phyloP scores from a whole-genome alignment of 768 basidiomycete species.

The Pleurotus pulmonarius region DNA sequence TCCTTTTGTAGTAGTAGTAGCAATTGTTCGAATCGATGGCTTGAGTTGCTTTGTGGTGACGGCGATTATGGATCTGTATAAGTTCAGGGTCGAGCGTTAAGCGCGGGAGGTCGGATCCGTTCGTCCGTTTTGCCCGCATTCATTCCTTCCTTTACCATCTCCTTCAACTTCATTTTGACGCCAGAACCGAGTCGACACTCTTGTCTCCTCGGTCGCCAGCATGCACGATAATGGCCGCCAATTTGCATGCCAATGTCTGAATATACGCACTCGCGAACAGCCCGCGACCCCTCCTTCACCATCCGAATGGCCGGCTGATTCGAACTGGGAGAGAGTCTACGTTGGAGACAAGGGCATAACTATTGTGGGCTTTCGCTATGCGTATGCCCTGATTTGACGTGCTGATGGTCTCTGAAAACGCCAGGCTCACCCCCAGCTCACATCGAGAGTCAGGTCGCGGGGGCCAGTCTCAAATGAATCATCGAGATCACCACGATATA shows the following conservation, averaged over 20 bases:
- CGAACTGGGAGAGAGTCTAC: slow-evolving; percentile 50
- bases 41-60: slow-evolving; percentile 1
- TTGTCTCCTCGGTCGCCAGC: slow-evolving; percentile 11
- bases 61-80: not conserved
- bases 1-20: no score
- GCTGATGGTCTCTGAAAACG: slow-evolving; percentile 13
- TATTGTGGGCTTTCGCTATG: slow-evolving; percentile 48
- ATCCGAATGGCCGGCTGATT: slow-evolving; percentile 28
- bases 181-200: not conserved
- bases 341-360: slow-evolving; percentile 65
- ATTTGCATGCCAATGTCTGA: slow-evolving; percentile 70
- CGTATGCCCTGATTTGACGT: not conserved
- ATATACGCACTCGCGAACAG: slow-evolving; percentile 51
- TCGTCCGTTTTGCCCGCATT: slow-evolving; percentile 4
- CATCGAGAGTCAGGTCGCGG: slow-evolving; percentile 56
- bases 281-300: slow-evolving; percentile 25
- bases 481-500: slow-evolving; percentile 53
- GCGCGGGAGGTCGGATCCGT: slow-evolving; percentile 7
- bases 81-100: slow-evolving; percentile 1
- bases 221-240: slow-evolving; percentile 15
- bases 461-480: slow-evolving; percentile 38
- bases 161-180: not conserved
- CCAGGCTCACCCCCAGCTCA: slow-evolving; percentile 68
- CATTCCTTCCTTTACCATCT: slow-evolving; percentile 5
- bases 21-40: no score